phyloP scores from a whole-genome alignment of 1,139 yeast species.

The Candida tropicalis region DNA sequence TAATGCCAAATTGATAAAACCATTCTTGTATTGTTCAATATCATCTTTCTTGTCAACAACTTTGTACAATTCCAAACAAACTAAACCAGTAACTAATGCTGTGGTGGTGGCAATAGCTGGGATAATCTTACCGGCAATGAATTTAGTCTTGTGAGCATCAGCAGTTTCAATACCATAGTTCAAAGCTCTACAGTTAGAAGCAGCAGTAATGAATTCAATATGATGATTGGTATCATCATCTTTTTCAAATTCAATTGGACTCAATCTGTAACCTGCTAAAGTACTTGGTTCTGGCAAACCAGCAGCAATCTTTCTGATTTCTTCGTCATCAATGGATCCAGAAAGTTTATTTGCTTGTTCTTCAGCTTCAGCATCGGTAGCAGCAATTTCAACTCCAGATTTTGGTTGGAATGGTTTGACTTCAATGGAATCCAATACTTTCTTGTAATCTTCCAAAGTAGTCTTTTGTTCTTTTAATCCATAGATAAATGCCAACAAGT shows the following conservation, averaged over 20 bases:
- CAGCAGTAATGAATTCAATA: conserved; percentile 95
- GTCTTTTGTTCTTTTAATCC: conserved; percentile 65
- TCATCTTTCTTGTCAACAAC: conserved; percentile 74
- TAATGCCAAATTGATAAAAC: conserved; percentile 89
- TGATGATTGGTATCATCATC: conserved; percentile 97
- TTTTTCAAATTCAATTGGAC: conserved; percentile 92
- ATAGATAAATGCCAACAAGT: conserved; percentile 84
- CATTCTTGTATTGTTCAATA: conserved; percentile 90
- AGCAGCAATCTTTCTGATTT: conserved; percentile 62
- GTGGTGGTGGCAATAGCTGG: conserved; percentile 99
- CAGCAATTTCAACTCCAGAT: conserved; percentile 79
- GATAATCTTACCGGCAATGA: conserved; percentile 90
- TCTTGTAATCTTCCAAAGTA: conserved; percentile 48
- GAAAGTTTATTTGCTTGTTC: conserved; percentile 59
- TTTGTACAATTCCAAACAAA: conserved; percentile 88
- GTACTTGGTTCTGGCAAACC: conserved; percentile 87
- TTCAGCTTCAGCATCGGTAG: conserved; percentile 86
- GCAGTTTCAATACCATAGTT: conserved; percentile 85
- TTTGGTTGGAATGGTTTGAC: conserved; percentile 64
- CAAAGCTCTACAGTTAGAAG: conserved; percentile 92
- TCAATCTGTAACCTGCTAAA: conserved; percentile 83
- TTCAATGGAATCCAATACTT: conserved; percentile 50
- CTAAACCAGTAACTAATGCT: conserved; percentile 92
- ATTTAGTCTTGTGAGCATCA: conserved; percentile 74
- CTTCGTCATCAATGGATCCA: conserved; percentile 58